Percentiles rank a stretch among this genome's conserved stretches.
These are phyloP conservation scores for Prunus dulcis DNA, from an alignment of 306 rosid species.

Conservation along the genomic window DNA sequence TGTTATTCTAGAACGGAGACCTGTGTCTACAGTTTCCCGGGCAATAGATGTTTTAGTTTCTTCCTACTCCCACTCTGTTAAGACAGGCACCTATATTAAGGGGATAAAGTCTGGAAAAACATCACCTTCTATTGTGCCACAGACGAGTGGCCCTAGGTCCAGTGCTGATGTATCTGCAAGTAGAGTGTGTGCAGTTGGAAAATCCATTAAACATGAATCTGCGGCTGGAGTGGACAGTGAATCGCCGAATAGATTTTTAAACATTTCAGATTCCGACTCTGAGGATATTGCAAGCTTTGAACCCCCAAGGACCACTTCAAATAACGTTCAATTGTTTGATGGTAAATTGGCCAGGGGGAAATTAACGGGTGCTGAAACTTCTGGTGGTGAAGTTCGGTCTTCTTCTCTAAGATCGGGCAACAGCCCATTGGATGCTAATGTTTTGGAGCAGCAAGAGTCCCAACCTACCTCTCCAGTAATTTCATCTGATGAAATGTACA, in stretches of 20 bases:
- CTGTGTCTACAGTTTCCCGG: conserved; percentile 69
- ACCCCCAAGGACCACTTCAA: conserved; percentile 30
- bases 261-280: conserved; percentile 52
- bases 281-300: conserved; percentile 49
- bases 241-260: conserved; percentile 32
- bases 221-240: conserved; percentile 42
- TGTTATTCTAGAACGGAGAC: conserved; percentile 77
- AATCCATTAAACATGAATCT: conserved; percentile 45
- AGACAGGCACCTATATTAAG: conserved; percentile 54
- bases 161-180: conserved; percentile 43
- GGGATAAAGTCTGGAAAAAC: conserved; percentile 59
- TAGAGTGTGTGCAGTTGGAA: conserved; percentile 47
- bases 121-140: conserved; percentile 46
- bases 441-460: conserved; percentile 63
- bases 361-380: conserved; percentile 36
- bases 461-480: conserved; percentile 78
- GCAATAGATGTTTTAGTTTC: conserved; percentile 76
- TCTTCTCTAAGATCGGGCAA: conserved; percentile 41
- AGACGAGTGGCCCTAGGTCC: conserved; percentile 31
- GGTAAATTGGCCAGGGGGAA: conserved; percentile 37
- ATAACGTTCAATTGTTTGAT: conserved; percentile 34
- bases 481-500: conserved; percentile 92
- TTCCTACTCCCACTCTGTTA: conserved; percentile 63
- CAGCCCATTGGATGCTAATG: conserved; percentile 31
- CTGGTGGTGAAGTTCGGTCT: conserved; percentile 33